Evolutionary conservation across 2,329 filamentous ascomycete genomes (phyloP).

Genomic region (Metarhizium anisopliae): DNA sequence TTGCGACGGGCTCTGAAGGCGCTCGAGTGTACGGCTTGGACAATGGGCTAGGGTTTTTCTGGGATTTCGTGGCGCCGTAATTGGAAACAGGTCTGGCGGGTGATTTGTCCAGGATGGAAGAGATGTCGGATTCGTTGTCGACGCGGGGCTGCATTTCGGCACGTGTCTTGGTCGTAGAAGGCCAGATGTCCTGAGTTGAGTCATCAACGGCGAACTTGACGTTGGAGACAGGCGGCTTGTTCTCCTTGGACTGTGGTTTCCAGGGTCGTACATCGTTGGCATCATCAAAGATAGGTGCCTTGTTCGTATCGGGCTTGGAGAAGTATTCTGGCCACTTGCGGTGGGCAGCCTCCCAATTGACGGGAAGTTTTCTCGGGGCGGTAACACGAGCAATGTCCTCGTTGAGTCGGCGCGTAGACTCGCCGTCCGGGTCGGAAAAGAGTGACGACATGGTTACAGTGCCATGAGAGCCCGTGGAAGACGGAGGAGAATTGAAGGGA

Average conservation of each 20-base stretch:
- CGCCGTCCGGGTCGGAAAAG: slow-evolving; percentile 43
- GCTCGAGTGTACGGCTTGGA: slow-evolving; percentile 24
- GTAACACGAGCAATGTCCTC: slow-evolving; percentile 38
- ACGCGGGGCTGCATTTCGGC: slow-evolving; percentile 46
- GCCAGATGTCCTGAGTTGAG: slow-evolving; percentile 32
- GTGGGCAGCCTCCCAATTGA: slow-evolving; percentile 36
- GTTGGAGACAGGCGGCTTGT: slow-evolving; percentile 27
- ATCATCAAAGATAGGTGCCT: slow-evolving; percentile 17
- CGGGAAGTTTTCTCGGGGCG: slow-evolving; percentile 27
- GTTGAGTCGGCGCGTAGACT: slow-evolving; percentile 42
- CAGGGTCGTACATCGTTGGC: slow-evolving; percentile 27
- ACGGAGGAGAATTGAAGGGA: slow-evolving; percentile 50
- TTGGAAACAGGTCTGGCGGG: slow-evolving; percentile 20
- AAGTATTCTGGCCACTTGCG: slow-evolving; percentile 46
- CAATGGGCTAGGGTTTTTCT: slow-evolving; percentile 28
- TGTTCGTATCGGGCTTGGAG: slow-evolving; percentile 27
- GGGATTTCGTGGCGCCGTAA: slow-evolving; percentile 16
- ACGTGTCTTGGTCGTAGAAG: slow-evolving; percentile 30
- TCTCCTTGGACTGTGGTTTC: slow-evolving; percentile 34
- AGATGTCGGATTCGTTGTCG: slow-evolving; percentile 42
- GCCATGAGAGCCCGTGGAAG: slow-evolving; percentile 48
- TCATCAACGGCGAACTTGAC: slow-evolving; percentile 29
- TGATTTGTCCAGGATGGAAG: slow-evolving; percentile 33
- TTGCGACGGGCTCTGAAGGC: slow-evolving; percentile 18
- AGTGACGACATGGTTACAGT: slow-evolving; percentile 45